Base-by-base conservation (phyloP, 75 land plant species). In the Ceratopteris richardii region DNA sequence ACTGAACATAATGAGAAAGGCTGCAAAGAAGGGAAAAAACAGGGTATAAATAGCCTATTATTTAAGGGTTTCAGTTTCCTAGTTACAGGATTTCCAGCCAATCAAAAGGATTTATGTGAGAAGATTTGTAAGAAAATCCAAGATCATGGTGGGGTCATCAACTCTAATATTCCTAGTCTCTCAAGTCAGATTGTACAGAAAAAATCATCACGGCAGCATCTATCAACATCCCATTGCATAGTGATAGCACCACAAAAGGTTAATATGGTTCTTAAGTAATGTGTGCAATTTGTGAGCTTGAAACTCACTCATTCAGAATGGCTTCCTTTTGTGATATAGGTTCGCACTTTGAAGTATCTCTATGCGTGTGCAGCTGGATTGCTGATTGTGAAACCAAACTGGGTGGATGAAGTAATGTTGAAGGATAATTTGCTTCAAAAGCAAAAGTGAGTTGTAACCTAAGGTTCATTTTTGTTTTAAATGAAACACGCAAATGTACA, bases 281-380 rank as follows among this genome's bases (percentile, higher is more conserved):
- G n/a, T n/a, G n/a, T n/a, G n/a, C n/a, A n/a, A n/a, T n/a, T n/a
- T n/a, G n/a, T n/a, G n/a, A n/a, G n/a, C n/a, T n/a, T n/a, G n/a
- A n/a, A n/a, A n/a, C n/a, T n/a, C n/a, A n/a, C n/a, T n/a, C n/a
- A n/a, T n/a, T n/a, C n/a, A n/a, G n/a, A n/a, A n/a, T n/a, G n/a
- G n/a, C n/a, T n/a, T n/a, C n/a, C n/a, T n/a, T n/a, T n/a, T n/a
- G n/a, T n/a, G n/a, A n/a, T 61, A 16, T 31, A 61, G 64, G 64
- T 61, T 26, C 64, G 64, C 14, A 61, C 64, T 25, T 28, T 27
- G 52, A 61, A 61, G 22, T 61, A 46, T 31, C 51, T 61, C 13
- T 61, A 29, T 21, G 64, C 30, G 7, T 61, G 64, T 47, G 51
- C 64, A 28, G 64, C 46, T 16, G 52, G 52, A 12, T 46, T 28